Evolutionary conservation across 2,329 filamentous ascomycete genomes (phyloP).

Genomic region (Claviceps pazoutovae): DNA sequence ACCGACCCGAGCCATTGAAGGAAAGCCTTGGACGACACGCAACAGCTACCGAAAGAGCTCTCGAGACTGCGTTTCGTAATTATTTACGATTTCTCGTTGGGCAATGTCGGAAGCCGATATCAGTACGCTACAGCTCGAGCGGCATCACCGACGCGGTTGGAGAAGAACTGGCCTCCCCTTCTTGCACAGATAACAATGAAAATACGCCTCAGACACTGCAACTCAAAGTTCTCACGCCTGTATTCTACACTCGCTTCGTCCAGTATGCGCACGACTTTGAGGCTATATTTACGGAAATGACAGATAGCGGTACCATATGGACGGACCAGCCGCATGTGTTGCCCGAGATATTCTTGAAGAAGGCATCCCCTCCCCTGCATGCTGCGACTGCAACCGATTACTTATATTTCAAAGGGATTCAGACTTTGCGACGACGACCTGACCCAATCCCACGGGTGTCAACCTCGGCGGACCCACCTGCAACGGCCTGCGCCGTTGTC

Average conservation of each 20-base stretch:
- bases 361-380: slow-evolving; percentile 20
- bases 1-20: slow-evolving; percentile 45
- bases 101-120: slow-evolving; percentile 27
- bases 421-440: slow-evolving; percentile 28
- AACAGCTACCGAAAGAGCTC: slow-evolving; percentile 30
- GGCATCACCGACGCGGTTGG: slow-evolving; percentile 26
- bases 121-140: slow-evolving; percentile 39
- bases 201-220: slow-evolving; percentile 27
- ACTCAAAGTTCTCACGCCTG: slow-evolving; percentile 46
- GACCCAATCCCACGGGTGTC: slow-evolving; percentile 26
- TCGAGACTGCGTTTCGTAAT: slow-evolving; percentile 33
- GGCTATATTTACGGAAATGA: slow-evolving; percentile 45
- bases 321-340: slow-evolving; percentile 41
- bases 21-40: slow-evolving; percentile 41
- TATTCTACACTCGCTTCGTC: slow-evolving; percentile 53
- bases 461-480: slow-evolving; percentile 20
- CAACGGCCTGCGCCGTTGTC: slow-evolving; percentile 5
- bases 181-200: slow-evolving; percentile 9
- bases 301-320: slow-evolving; percentile 44
- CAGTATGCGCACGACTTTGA: slow-evolving; percentile 48
- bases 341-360: slow-evolving; percentile 29
- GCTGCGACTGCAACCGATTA: slow-evolving; percentile 24
- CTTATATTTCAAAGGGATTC: slow-evolving; percentile 29
- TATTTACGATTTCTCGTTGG: slow-evolving; percentile 38
- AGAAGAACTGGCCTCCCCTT: slow-evolving; percentile 24